A percentile compares a stretch with the other conserved stretches of the same genome.
Conservation (phyloP, 768 basidiomycete species). For the Trametes cingulata region DNA sequence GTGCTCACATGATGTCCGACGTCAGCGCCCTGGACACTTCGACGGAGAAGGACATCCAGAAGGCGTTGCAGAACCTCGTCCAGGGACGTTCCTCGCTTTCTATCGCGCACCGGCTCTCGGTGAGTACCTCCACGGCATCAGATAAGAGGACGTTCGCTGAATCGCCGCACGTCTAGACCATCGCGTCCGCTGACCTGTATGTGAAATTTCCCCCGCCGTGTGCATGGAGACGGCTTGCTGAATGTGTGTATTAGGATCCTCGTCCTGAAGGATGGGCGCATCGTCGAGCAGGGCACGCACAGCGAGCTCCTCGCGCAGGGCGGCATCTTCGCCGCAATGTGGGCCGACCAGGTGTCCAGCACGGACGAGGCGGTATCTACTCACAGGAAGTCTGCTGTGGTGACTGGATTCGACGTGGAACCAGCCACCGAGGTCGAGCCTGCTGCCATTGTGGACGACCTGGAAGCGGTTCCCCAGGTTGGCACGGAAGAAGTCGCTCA, state of each 20-base stretch:
- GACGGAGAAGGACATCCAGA: slow-evolving; percentile 89
- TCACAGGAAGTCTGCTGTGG: slow-evolving; percentile 39
- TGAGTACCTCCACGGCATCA: slow-evolving; percentile 38
- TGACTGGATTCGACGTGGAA: slow-evolving; percentile 48
- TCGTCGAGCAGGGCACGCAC: slow-evolving; percentile 81
- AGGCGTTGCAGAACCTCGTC: slow-evolving; percentile 78
- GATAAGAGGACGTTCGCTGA: slow-evolving; percentile 6
- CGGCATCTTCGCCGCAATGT: slow-evolving; percentile 82
- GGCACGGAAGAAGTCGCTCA: slow-evolving; percentile 29
- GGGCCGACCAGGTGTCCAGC: slow-evolving; percentile 80
- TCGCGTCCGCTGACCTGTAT: slow-evolving; percentile 53
- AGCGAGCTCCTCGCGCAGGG: slow-evolving; percentile 71
- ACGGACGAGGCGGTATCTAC: slow-evolving; percentile 51
- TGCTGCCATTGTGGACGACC: slow-evolving; percentile 13
- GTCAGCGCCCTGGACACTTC: slow-evolving; percentile 82
- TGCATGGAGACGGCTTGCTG: neutral
- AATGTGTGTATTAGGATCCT: slow-evolving; percentile 59
- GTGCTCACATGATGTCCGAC: neutral
- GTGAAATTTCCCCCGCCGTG: slow-evolving; percentile 22
- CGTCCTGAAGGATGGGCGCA: slow-evolving; percentile 87
- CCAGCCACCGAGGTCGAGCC: slow-evolving; percentile 4
- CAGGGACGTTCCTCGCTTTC: slow-evolving; percentile 72
- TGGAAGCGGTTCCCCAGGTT: slow-evolving; percentile 4
- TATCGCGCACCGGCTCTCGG: slow-evolving; percentile 78
- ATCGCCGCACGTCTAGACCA: slow-evolving; percentile 40